Base-by-base conservation (phyloP, 2,329 filamentous ascomycete species). In the Fonsecaea erecta region DNA sequence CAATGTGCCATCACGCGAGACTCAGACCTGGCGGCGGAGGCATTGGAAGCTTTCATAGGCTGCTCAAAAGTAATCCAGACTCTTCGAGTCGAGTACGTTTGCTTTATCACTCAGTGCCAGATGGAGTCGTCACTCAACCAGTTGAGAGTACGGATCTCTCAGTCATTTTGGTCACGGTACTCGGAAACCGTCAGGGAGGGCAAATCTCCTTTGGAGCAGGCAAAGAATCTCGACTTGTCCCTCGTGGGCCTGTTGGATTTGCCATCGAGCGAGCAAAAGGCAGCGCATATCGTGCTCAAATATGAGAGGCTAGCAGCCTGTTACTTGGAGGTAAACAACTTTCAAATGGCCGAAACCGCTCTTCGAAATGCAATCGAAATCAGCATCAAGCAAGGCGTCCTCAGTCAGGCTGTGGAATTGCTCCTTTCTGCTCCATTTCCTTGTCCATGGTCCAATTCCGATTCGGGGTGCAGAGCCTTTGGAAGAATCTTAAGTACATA, bases 101-200 rank as follows among this genome's bases (percentile, higher is more conserved):
- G 11, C 18, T 18, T 35, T 9, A 26, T 30, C 11, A 32, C 53
- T 1, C 40, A 37, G 18, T 52, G 24, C 24, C 34, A 52, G 1
- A 9, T 52, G 14, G 32, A 18, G 35, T 30, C 52, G 14, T 51
- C 48, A 16, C 11, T 62, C n/a, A 40, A 40, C 30, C 64, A 69
- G 28, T 37, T 69, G n/a, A 60, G 51, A 32, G 52, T 73, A n/a
- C 62, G 67, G 12, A 53, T 83, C 48, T 82, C 81, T 0, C 81
- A 82, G 64, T 67, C 80, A 3, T 81, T 78, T 65, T 83, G 81
- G 81, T 78, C 77, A 52, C 76, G 79, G 9, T 82, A 81, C 62
- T 71, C 80, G 24, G 77, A 79, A 62, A 76, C 77, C 53, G 79
- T 77, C 56, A 76, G 80, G 63, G 63, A 72, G 37, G 74, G 75